Evolutionary conservation across 73 alveolate species (phyloP).

Genomic region (Urostyla sp.): DNA sequence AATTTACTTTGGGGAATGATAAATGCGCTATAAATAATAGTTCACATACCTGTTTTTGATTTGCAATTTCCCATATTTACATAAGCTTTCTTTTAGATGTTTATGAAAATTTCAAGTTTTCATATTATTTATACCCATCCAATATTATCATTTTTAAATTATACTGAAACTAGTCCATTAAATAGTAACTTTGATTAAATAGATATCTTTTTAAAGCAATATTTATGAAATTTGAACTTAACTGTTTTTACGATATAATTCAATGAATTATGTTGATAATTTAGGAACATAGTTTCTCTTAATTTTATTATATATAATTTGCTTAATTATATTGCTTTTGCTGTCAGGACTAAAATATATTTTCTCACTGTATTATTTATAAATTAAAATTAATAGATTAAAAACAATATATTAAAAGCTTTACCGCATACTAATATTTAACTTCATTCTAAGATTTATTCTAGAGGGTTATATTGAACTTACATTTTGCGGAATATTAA

Average conservation of each 20-base stretch:
- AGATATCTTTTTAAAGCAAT: slow-evolving; percentile 5
- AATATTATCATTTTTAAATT: neutral
- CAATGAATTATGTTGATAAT: neutral
- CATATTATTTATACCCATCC: neutral
- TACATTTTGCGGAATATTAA: neutral
- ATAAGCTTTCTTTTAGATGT: neutral
- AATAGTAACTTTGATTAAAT: neutral
- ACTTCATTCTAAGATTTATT: slow-evolving; percentile 17
- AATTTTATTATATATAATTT: neutral
- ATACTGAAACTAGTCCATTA: neutral
- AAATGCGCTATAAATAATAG: slow-evolving; percentile 22
- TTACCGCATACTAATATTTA: neutral
- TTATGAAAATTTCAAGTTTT: too few species aligned
- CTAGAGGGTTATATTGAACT: slow-evolving; percentile 35
- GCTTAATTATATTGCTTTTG: neutral
- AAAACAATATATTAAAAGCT: neutral
- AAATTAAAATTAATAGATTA: neutral
- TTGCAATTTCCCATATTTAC: slow-evolving; percentile 19
- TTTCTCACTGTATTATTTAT: neutral
- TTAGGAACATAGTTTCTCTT: slow-evolving; percentile 15
- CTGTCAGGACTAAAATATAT: neutral
- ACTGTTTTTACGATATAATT: neutral
- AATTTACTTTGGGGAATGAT: slow-evolving; percentile 46
- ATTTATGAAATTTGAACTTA: too few species aligned
- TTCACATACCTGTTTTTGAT: slow-evolving; percentile 21